Evolutionary conservation across 2,329 filamentous ascomycete species (phyloP).

Genomic region (Microsporum audouinii): DNA sequence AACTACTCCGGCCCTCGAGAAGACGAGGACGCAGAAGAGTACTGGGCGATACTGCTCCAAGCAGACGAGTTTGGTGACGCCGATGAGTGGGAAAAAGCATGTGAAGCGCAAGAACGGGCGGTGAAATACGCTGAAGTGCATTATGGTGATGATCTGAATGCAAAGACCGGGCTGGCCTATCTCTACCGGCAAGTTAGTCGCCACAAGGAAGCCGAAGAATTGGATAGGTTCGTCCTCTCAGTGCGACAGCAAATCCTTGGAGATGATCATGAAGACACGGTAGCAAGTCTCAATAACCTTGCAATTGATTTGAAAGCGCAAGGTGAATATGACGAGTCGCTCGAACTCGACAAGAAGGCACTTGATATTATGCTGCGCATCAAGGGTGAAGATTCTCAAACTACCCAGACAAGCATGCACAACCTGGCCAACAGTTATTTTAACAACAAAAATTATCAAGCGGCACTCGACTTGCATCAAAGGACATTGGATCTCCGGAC

Average conservation of each 20-base stretch:
- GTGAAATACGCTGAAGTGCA: neutral
- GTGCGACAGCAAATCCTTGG: constrained; percentile 15
- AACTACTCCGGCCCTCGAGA: neutral
- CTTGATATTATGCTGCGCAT: neutral
- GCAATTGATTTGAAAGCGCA: neutral
- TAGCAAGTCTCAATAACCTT: constrained; percentile 1
- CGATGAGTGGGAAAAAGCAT: neutral
- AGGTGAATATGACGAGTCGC: neutral
- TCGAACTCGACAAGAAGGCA: neutral
- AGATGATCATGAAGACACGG: constrained; percentile 18
- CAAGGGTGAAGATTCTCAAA: neutral
- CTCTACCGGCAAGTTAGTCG: constrained; percentile 8
- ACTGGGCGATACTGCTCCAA: neutral
- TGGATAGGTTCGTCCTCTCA: constrained; percentile 15
- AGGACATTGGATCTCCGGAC: constrained; percentile 13
- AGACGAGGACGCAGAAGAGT: neutral
- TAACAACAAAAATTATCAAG: constrained; percentile 11
- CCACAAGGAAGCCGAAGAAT: constrained; percentile 16
- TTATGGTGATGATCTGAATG: neutral
- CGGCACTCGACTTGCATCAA: constrained; percentile 15
- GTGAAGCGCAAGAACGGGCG: neutral
- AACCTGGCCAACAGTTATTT: constrained; percentile 10
- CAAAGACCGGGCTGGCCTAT: neutral
- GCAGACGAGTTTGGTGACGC: neutral
- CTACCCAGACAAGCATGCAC: constrained; percentile 8